phyloP scores from a whole-genome alignment of 257 asterid genomes.

The Solanum okadae region DNA sequence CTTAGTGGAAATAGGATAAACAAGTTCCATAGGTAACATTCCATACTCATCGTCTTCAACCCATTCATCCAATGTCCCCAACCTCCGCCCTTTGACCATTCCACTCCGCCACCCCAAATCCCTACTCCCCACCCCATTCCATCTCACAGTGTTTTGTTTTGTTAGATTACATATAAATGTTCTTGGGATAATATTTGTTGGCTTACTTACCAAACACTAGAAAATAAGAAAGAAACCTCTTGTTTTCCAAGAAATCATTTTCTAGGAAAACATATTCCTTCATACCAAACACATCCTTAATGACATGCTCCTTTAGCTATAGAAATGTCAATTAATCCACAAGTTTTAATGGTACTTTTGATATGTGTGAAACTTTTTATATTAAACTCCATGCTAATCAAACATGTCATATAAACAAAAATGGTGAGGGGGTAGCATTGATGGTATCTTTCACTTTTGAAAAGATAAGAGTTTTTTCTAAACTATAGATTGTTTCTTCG shows the following conservation, averaged over 20 bases:
- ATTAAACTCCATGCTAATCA: neutral
- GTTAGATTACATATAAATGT: neutral
- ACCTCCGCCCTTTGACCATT: neutral
- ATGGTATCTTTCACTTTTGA: neutral
- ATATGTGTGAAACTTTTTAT: neutral
- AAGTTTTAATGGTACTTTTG: neutral
- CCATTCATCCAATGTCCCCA: neutral
- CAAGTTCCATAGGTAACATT: neutral
- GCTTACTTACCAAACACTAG: neutral
- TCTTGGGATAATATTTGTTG: neutral
- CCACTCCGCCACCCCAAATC: neutral
- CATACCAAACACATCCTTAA: neutral
- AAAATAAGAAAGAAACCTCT: neutral
- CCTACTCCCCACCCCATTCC: neutral
- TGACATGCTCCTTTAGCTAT: neutral
- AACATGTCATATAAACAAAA: neutral
- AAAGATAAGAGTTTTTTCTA: neutral
- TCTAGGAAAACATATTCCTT: neutral
- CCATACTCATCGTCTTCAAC: neutral
- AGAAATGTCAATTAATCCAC: neutral
- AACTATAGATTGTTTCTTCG: neutral
- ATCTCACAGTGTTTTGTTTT: neutral
- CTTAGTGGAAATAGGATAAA: neutral
- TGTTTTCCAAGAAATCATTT: neutral
- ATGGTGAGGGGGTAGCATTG: neutral